phyloP scores from a whole-genome alignment of 1,284 basidiomycete species.

The Porodaedalea pini region DNA sequence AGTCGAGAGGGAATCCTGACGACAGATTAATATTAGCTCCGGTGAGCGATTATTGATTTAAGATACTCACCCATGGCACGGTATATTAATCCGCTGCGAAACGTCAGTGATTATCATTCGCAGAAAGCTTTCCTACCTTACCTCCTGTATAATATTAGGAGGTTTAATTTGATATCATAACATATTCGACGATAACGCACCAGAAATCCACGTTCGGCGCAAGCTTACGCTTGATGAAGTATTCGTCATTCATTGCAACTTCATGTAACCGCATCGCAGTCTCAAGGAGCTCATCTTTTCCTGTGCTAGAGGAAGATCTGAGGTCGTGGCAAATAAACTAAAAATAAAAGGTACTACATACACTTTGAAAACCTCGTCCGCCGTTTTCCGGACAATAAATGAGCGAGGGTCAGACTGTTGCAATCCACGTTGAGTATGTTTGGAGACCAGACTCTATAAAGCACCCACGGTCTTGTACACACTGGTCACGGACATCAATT shows the following conservation, averaged over 20 bases:
- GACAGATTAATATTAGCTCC: not conserved
- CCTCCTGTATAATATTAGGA: constrained; percentile 40
- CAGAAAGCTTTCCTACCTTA: constrained; percentile 35
- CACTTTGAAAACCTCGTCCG: constrained; percentile 85
- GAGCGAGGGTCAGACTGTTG: constrained; percentile 78
- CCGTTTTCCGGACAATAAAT: constrained; percentile 82
- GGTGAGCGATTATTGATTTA: constrained; percentile 12
- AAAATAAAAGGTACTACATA: constrained; percentile 33
- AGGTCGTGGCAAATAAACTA: not conserved
- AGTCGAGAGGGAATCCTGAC: constrained; percentile 81
- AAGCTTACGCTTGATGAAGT: constrained; percentile 71
- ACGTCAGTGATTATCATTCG: not conserved
- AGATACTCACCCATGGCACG: constrained; percentile 74
- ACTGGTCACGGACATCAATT: constrained; percentile 31
- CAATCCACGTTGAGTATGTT: not conserved
- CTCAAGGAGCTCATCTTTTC: constrained; percentile 76
- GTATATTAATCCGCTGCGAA: constrained; percentile 73
- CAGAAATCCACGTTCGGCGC: constrained; percentile 85
- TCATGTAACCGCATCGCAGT: constrained; percentile 87
- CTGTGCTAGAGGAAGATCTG: constrained; percentile 50
- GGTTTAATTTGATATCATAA: constrained; percentile 15
- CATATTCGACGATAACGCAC: constrained; percentile 38
- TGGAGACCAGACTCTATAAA: not conserved
- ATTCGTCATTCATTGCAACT: constrained; percentile 83
- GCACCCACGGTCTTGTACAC: constrained; percentile 75